Evolutionary conservation across 192 early-diverging fungal genomes (phyloP).

Genomic region (Coemansia aciculifera): DNA sequence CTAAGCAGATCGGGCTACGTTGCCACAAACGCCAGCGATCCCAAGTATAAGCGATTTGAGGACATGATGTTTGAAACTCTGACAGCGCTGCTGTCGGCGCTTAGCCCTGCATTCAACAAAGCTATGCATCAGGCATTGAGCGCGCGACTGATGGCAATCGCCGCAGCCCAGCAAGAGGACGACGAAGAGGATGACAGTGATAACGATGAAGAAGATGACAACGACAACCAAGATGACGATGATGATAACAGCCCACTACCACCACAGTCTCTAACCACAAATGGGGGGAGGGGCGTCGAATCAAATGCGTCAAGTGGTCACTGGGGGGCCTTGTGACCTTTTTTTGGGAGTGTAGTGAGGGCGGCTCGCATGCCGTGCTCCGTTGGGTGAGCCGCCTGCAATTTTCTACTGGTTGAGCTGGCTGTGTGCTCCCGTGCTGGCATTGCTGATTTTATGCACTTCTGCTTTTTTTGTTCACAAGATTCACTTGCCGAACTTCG

Average conservation of each 20-base stretch:
- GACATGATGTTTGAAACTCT: slow-evolving; percentile 25
- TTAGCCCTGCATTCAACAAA: slow-evolving; percentile 25
- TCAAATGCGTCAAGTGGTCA: too few relatives aligned
- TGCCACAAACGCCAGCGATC: not conserved
- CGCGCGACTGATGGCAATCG: slow-evolving; percentile 17
- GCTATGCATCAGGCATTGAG: slow-evolving; percentile 31
- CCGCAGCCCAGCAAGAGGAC: not conserved
- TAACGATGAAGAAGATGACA: not conserved
- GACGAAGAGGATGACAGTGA: not conserved
- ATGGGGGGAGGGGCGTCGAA: not conserved
- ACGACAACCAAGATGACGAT: not conserved
- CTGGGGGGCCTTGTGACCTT: too few relatives aligned
- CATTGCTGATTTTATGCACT: slow-evolving; percentile 13
- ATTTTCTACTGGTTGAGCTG: not conserved
- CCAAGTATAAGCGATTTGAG: not conserved
- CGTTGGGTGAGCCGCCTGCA: not conserved
- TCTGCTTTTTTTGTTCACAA: slow-evolving; percentile 6
- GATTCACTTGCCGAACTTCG: slow-evolving; percentile 3
- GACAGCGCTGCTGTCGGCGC: slow-evolving; percentile 23
- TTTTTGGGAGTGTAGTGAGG: not conserved
- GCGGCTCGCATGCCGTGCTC: not conserved
- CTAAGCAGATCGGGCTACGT: slow-evolving; percentile 23
- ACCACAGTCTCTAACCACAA: not conserved
- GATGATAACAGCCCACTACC: not conserved
- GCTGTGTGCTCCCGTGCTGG: not conserved